A percentile compares a stretch with the other conserved stretches of the same genome.
These are phyloP conservation scores for Helotiales sp. DNA, from an alignment of 2,329 filamentous ascomycete species.

Conservation along the genomic window DNA sequence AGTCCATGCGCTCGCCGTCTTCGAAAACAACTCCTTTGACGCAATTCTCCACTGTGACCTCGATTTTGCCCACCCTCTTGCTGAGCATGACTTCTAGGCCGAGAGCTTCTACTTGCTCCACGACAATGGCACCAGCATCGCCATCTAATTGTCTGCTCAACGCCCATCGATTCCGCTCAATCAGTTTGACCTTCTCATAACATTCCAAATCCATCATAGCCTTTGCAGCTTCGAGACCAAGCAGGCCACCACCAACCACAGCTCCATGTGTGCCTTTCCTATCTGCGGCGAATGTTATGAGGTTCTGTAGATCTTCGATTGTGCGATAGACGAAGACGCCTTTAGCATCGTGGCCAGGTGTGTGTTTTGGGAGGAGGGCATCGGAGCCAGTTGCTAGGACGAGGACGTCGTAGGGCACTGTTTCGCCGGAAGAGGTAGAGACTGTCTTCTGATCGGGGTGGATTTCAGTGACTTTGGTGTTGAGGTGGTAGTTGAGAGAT, in stretches of 20 bases:
- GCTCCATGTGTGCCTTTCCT: constrained; percentile 72
- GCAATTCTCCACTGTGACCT: constrained; percentile 67
- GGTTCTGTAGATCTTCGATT: constrained; percentile 77
- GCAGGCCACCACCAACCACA: constrained; percentile 82
- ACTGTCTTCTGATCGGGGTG: constrained; percentile 68
- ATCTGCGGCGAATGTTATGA: constrained; percentile 74
- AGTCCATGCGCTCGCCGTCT: constrained; percentile 77
- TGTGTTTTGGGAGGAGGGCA: constrained; percentile 70
- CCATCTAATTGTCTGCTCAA: constrained; percentile 80
- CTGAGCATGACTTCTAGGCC: constrained; percentile 81
- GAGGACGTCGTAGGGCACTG: constrained; percentile 77
- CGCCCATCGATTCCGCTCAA: constrained; percentile 85
- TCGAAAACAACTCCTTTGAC: constrained; percentile 80
- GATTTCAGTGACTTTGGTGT: constrained; percentile 74
- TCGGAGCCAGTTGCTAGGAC: constrained; percentile 88
- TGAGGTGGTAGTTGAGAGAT: constrained; percentile 75
- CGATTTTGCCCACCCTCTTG: constrained; percentile 75
- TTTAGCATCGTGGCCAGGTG: constrained; percentile 77
- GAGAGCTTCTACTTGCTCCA: constrained; percentile 78
- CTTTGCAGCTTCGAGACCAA: constrained; percentile 88
- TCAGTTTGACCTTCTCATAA: constrained; percentile 74
- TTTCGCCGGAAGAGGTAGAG: constrained; percentile 70
- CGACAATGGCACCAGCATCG: constrained; percentile 81
- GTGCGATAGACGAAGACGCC: constrained; percentile 91
- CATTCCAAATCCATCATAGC: constrained; percentile 86